Percentiles rank a stretch among this genome's conserved stretches.
phyloP scores from a whole-genome alignment of 768 basidiomycete genomes.

The Xerocomellus dryophilus region DNA sequence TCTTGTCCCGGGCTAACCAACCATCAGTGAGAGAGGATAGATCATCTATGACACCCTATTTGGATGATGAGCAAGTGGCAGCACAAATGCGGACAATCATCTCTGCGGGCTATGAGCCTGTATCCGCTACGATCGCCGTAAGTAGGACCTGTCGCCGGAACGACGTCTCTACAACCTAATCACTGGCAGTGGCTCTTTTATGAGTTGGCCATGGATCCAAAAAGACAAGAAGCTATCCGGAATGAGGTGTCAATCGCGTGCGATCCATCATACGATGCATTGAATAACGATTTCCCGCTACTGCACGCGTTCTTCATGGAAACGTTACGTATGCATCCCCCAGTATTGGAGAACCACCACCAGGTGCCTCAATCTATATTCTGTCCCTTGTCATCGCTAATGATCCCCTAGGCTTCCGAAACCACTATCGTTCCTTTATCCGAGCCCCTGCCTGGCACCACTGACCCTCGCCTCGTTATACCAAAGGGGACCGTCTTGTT shows the following conservation, averaged over 20 bases:
- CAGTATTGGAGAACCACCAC: slow-evolving; percentile 65
- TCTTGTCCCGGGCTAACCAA: slow-evolving; percentile 2
- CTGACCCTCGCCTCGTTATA: slow-evolving; percentile 43
- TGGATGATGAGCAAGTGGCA: slow-evolving; percentile 51
- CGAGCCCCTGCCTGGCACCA: slow-evolving; percentile 45
- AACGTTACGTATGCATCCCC: slow-evolving; percentile 58
- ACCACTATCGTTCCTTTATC: slow-evolving; percentile 55
- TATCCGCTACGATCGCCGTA: slow-evolving; percentile 37
- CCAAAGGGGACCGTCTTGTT: slow-evolving; percentile 55
- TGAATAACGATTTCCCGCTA: slow-evolving; percentile 48
- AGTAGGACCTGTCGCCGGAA: slow-evolving; percentile 3
- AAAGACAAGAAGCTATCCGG: slow-evolving; percentile 55
- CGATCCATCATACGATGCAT: slow-evolving; percentile 50
- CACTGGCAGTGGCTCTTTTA: slow-evolving; percentile 59
- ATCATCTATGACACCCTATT: slow-evolving; percentile 34
- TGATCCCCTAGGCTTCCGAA: slow-evolving; percentile 41
- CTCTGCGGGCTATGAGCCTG: slow-evolving; percentile 50
- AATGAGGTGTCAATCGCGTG: slow-evolving; percentile 46
- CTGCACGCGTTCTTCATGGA: slow-evolving; percentile 63
- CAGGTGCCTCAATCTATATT: slow-evolving; percentile 36
- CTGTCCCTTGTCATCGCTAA: slow-evolving; percentile 4
- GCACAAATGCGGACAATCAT: slow-evolving; percentile 63
- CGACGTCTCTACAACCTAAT: slow-evolving; percentile 4
- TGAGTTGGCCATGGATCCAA: slow-evolving; percentile 50
- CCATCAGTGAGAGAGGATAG: slow-evolving; percentile 43